Evolutionary conservation across 306 rosid genomes (phyloP).

Genomic region (Acacia melanoxylon): DNA sequence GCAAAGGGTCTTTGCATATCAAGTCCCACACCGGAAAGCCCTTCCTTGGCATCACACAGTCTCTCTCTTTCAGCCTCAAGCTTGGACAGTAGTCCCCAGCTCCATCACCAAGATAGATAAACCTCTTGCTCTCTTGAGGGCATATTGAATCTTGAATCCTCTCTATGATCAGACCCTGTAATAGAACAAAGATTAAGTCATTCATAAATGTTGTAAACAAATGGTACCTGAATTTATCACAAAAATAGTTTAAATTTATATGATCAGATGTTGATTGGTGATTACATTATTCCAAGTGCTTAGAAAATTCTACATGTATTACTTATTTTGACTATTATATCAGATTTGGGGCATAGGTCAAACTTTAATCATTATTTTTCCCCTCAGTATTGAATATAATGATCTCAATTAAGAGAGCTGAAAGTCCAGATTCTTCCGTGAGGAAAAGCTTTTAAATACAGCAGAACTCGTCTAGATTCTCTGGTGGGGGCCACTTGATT

Average conservation of each 20-base stretch:
- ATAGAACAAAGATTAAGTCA: not conserved
- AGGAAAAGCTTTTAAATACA: not conserved
- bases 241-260: not conserved
- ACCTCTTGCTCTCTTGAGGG: slow-evolving; percentile 38
- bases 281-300: not conserved
- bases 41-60: slow-evolving; percentile 72
- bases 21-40: slow-evolving; percentile 58
- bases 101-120: slow-evolving; percentile 68
- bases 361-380: not conserved
- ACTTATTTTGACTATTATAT: not conserved
- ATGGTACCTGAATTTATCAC: no score
- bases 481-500: not conserved
- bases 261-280: not conserved
- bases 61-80: slow-evolving; percentile 51
- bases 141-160: slow-evolving; percentile 41
- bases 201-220: not conserved
- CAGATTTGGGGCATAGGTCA: slow-evolving; percentile 36
- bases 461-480: not conserved
- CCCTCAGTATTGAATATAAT: not conserved
- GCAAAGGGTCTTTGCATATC: slow-evolving; percentile 50
- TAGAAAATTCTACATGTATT: not conserved
- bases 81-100: slow-evolving; percentile 63
- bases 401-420: not conserved
- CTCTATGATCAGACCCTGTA: slow-evolving; percentile 52
- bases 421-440: not conserved